Percentiles rank a stretch among this genome's conserved stretches.
These are phyloP conservation scores for Ophiocordyceps sinensis DNA, from an alignment of 2,329 filamentous ascomycete genomes.

Conservation along the genomic window DNA sequence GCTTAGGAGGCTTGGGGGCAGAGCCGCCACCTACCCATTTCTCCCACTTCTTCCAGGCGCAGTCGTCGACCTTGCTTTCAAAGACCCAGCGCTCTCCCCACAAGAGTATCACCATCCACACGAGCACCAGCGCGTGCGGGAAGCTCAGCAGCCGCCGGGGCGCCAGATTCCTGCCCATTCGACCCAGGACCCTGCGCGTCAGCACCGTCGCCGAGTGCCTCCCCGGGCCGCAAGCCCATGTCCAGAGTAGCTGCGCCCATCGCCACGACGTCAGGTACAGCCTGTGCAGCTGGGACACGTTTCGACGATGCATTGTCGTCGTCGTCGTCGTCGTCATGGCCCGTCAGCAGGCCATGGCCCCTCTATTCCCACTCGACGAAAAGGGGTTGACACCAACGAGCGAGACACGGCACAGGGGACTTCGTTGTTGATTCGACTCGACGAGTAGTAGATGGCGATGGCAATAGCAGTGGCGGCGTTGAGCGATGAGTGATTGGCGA, in stretches of 20 bases:
- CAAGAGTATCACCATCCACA: conserved; percentile 67
- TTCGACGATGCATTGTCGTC: conserved; percentile 3
- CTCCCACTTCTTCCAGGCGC: conserved; percentile 82
- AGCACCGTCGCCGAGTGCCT: conserved; percentile 18
- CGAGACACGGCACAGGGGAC: too few species aligned
- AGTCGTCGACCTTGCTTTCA: conserved; percentile 51
- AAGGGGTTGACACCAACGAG: not conserved
- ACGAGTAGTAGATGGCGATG: too few species aligned
- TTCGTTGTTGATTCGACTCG: too few species aligned
- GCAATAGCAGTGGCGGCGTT: too few species aligned
- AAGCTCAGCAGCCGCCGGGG: conserved; percentile 42
- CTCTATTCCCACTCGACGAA: not conserved
- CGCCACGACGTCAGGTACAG: conserved; percentile 9
- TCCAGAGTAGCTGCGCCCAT: conserved; percentile 17
- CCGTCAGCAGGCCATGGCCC: not conserved
- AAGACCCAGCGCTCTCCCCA: conserved; percentile 80
- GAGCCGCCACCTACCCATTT: conserved; percentile 53
- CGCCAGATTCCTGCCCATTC: conserved; percentile 28
- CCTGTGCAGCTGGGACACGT: conserved; percentile 10
- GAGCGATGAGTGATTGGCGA: too few species aligned
- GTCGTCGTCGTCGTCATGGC: not conserved
- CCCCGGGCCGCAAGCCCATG: conserved; percentile 28
- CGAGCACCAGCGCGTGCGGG: conserved; percentile 48
- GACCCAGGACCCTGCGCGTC: conserved; percentile 12
- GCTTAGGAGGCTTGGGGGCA: not conserved